phyloP scores from a whole-genome alignment of 139 green algal species.

The Coelastrella sp. region DNA sequence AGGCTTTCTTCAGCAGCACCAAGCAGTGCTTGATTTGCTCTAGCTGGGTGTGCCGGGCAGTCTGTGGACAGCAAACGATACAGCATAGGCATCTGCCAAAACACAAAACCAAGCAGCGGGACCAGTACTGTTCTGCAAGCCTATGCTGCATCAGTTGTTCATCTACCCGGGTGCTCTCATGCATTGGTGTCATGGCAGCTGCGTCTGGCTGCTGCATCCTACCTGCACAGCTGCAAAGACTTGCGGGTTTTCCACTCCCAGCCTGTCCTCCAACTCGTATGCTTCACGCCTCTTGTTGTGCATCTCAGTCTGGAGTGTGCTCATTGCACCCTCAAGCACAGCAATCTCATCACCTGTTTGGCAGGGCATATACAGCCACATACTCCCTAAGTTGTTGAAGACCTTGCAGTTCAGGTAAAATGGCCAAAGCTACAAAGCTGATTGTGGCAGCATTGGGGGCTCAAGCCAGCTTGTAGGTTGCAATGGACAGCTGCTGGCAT shows the following conservation, averaged over 20 bases:
- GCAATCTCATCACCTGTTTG: slow-evolving; percentile 56
- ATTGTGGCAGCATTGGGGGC: too few relatives aligned
- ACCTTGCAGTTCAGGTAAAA: too few relatives aligned
- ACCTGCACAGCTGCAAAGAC: slow-evolving; percentile 59
- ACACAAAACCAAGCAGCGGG: too few relatives aligned
- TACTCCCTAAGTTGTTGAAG: too few relatives aligned
- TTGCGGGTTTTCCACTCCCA: slow-evolving; percentile 51
- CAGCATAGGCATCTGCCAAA: too few relatives aligned
- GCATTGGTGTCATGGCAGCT: too few relatives aligned
- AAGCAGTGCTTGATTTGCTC: slow-evolving; percentile 22
- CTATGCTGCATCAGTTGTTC: too few relatives aligned
- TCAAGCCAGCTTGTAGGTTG: too few relatives aligned
- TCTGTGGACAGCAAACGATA: neutral
- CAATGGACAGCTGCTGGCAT: too few relatives aligned
- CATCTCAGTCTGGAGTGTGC: slow-evolving; percentile 58
- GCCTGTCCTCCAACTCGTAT: slow-evolving; percentile 58
- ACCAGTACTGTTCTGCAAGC: neutral
- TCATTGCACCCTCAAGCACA: slow-evolving; percentile 66
- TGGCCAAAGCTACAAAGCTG: too few relatives aligned
- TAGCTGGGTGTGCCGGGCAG: neutral
- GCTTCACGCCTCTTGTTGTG: slow-evolving; percentile 11
- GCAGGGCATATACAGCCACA: too few relatives aligned
- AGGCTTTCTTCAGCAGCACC: slow-evolving; percentile 37
- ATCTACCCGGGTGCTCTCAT: too few relatives aligned
- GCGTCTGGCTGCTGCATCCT: neutral